A percentile compares a stretch with the other conserved stretches of the same genome.
Conservation (phyloP, 2,329 filamentous ascomycete species). For the Xylaria sp. region DNA sequence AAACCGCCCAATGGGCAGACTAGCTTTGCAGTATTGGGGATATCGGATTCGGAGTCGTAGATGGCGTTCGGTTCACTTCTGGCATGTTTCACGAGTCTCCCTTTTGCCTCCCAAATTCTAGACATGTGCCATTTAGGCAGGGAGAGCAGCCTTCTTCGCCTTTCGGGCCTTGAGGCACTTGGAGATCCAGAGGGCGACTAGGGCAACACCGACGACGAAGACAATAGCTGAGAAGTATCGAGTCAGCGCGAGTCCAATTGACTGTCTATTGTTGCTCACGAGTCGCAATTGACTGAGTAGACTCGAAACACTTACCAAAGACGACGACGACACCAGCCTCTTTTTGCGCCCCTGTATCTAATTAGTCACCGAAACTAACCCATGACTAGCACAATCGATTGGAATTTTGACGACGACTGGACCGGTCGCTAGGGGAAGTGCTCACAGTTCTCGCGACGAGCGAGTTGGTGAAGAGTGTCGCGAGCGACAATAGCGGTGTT, state of each 20-base stretch:
- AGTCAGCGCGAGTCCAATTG: slow-evolving; percentile 14
- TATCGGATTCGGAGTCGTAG: slow-evolving; percentile 30
- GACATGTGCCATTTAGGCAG: slow-evolving; percentile 29
- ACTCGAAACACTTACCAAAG: slow-evolving; percentile 34
- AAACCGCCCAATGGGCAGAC: slow-evolving; percentile 26
- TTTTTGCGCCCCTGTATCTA: slow-evolving; percentile 35
- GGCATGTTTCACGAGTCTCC: slow-evolving; percentile 6
- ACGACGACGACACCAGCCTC: slow-evolving; percentile 44
- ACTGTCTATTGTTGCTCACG: neutral
- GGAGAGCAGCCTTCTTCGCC: slow-evolving; percentile 36
- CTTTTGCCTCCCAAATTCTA: slow-evolving; percentile 20
- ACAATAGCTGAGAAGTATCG: slow-evolving; percentile 36
- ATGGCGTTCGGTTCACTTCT: slow-evolving; percentile 25
- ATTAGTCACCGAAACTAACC: slow-evolving; percentile 24
- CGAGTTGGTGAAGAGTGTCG: slow-evolving; percentile 40
- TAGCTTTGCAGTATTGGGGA: slow-evolving; percentile 31
- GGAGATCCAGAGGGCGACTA: slow-evolving; percentile 41
- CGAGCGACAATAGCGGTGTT: slow-evolving; percentile 43
- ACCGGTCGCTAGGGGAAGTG: neutral
- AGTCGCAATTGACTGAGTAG: neutral
- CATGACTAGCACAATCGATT: neutral
- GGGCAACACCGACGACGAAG: slow-evolving; percentile 41
- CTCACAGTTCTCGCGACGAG: slow-evolving; percentile 42
- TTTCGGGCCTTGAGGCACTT: slow-evolving; percentile 38
- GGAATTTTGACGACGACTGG: neutral